phyloP scores from a whole-genome alignment of 2,329 filamentous ascomycete species.

The Escovopsis sp. region DNA sequence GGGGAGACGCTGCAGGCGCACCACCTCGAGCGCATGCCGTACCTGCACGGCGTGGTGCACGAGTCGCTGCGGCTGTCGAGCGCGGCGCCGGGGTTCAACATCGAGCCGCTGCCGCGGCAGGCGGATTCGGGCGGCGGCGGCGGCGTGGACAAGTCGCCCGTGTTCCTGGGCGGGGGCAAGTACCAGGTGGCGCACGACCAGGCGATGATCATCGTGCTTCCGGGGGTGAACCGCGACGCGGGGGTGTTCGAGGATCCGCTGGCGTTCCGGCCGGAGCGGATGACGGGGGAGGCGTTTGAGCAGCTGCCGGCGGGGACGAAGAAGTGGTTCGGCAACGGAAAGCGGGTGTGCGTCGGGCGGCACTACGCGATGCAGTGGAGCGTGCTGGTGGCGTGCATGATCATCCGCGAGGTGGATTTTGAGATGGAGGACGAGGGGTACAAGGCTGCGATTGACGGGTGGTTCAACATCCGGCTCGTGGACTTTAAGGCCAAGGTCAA shows the following conservation, averaged over 20 bases:
- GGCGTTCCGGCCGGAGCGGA: conserved; percentile 32
- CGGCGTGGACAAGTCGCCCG: conserved; percentile 23
- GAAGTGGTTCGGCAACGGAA: conserved; percentile 38
- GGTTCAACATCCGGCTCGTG: conserved; percentile 38
- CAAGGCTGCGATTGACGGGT: conserved; percentile 30
- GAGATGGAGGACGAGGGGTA: conserved; percentile 26
- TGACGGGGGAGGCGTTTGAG: conserved; percentile 31
- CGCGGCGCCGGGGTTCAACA: conserved; percentile 40
- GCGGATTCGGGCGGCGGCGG: not conserved
- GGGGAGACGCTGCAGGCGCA: conserved; percentile 26
- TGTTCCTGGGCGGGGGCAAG: conserved; percentile 32
- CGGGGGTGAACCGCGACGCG: conserved; percentile 35
- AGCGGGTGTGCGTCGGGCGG: conserved; percentile 36
- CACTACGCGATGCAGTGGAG: conserved; percentile 34
- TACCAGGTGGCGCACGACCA: conserved; percentile 35
- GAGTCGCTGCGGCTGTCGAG: conserved; percentile 40
- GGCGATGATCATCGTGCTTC: conserved; percentile 33
- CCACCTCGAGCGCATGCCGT: conserved; percentile 36
- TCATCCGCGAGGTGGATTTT: conserved; percentile 32
- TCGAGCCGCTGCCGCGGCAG: conserved; percentile 28
- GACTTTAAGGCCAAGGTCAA: conserved; percentile 30
- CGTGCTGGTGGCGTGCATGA: conserved; percentile 25
- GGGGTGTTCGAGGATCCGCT: conserved; percentile 32
- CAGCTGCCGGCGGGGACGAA: conserved; percentile 28
- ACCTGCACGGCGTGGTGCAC: conserved; percentile 38